Conservation (phyloP, 805 yeast genomes). For the Saccharomycopsis guyanensis region DNA sequence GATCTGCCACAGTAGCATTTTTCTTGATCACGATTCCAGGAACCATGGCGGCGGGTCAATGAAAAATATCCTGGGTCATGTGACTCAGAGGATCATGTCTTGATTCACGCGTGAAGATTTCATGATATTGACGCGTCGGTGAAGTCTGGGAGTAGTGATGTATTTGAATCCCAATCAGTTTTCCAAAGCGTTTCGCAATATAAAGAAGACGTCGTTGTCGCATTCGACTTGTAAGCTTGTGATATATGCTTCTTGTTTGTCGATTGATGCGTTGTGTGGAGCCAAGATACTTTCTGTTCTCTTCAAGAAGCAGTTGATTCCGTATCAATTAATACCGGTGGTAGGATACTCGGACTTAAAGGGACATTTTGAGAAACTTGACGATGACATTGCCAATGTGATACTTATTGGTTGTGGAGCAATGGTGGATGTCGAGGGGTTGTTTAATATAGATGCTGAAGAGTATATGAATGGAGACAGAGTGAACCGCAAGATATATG, state of each 20-base stretch:
- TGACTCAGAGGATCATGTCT: too few species aligned
- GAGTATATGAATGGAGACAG: constrained; percentile 29
- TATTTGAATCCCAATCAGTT: constrained; percentile 66
- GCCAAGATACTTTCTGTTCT: constrained; percentile 65
- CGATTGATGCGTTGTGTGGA: constrained; percentile 88
- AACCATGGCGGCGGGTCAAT: too few species aligned
- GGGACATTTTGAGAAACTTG: constrained; percentile 53
- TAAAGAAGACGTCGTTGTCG: constrained; percentile 65
- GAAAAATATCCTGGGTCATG: too few species aligned
- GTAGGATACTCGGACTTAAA: constrained; percentile 83
- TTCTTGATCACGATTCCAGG: too few species aligned
- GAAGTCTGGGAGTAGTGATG: constrained; percentile 39
- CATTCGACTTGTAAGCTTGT: constrained; percentile 90
- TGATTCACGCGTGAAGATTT: too few species aligned
- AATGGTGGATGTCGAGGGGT: constrained; percentile 73
- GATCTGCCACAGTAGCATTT: too few species aligned
- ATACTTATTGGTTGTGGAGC: constrained; percentile 91
- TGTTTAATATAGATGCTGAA: constrained; percentile 54
- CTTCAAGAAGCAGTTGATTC: constrained; percentile 74
- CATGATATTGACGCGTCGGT: neutral
- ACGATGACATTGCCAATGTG: constrained; percentile 67
- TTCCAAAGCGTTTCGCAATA: constrained; percentile 56
- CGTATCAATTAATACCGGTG: constrained; percentile 84
- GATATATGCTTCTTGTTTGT: constrained; percentile 82
- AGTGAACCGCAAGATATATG: constrained; percentile 56